Percentiles rank a stretch among this genome's conserved stretches.
Conservation (phyloP, 2,329 filamentous ascomycete species). For the Aspergillus pseudoviridinutans region DNA sequence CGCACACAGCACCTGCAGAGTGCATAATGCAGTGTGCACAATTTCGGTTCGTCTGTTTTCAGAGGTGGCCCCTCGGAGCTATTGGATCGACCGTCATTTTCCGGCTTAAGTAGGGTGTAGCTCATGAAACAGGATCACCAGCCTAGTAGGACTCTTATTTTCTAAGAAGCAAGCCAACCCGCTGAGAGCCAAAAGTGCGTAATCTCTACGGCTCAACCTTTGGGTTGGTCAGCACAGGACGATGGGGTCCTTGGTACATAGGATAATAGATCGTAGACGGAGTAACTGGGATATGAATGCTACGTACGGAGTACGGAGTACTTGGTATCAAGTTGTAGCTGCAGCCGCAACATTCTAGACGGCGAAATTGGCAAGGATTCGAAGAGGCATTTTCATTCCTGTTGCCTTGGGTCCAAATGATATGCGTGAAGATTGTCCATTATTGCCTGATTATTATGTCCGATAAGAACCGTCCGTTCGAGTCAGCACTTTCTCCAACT, state of each 20-base stretch:
- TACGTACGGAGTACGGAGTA: background rate
- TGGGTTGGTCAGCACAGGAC: background rate
- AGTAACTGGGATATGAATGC: background rate
- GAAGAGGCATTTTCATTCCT: background rate
- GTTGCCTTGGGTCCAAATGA: conserved; percentile 17
- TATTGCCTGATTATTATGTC: conserved; percentile 4
- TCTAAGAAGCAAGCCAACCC: background rate
- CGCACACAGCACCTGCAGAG: background rate
- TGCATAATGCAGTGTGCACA: background rate
- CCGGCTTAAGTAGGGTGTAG: background rate
- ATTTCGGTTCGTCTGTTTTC: conserved; percentile 1
- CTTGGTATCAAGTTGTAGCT: conserved; percentile 26
- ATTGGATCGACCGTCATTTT: conserved; percentile 12
- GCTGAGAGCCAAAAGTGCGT: background rate
- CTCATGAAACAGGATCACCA: conserved; percentile 1
- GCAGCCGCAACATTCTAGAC: conserved; percentile 17
- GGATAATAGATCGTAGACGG: background rate
- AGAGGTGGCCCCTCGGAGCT: conserved; percentile 1
- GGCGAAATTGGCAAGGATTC: conserved; percentile 14
- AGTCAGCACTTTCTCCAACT: background rate
- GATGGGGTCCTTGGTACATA: background rate
- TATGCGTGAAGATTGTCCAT: conserved; percentile 8
- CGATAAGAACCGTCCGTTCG: conserved; percentile 12
- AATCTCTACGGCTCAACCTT: background rate
- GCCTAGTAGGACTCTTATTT: background rate